Percentiles rank a stretch among this genome's conserved stretches.
Evolutionary conservation across 116 monocot genomes (phyloP).

Genomic region (Zostera marina): DNA sequence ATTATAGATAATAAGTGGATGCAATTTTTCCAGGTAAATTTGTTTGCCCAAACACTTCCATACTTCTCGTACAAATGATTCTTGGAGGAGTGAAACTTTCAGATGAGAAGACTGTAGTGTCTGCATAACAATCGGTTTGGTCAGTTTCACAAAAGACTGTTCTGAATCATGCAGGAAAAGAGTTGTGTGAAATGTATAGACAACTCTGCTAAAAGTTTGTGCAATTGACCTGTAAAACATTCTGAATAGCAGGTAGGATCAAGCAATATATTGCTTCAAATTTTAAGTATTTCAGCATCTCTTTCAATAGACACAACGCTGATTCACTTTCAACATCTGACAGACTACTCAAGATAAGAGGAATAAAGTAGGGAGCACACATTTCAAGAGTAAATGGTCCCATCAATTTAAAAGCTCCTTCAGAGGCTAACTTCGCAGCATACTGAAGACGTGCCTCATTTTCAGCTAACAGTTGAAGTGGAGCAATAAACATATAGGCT

Average conservation of each 20-base stretch:
- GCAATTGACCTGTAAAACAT: constrained; percentile 72
- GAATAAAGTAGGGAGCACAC: constrained; percentile 62
- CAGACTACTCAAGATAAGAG: constrained; percentile 41
- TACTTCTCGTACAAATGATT: constrained; percentile 69
- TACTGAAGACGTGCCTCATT: constrained; percentile 46
- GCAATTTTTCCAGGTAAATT: constrained; percentile 69
- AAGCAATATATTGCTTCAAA: constrained; percentile 31
- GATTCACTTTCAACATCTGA: constrained; percentile 70
- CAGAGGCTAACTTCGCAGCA: constrained; percentile 56
- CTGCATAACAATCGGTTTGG: constrained; percentile 11
- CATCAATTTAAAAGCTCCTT: constrained; percentile 64
- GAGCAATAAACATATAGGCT: constrained; percentile 68
- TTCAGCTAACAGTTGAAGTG: constrained; percentile 63
- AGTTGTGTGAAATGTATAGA: not conserved
- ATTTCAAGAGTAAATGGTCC: constrained; percentile 72
- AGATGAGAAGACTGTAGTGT: constrained; percentile 57
- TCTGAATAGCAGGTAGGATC: constrained; percentile 74
- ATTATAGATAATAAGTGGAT: constrained; percentile 62
- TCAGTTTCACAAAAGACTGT: not conserved
- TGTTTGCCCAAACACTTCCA: constrained; percentile 83
- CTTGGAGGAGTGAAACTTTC: constrained; percentile 86
- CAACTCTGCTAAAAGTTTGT: not conserved
- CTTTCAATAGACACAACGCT: constrained; percentile 52
- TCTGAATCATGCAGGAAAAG: not conserved
- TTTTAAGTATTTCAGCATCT: constrained; percentile 67